These are phyloP conservation scores for Calonectria crousiana DNA, from an alignment of 2,329 filamentous ascomycete species.

Conservation along the genomic window DNA sequence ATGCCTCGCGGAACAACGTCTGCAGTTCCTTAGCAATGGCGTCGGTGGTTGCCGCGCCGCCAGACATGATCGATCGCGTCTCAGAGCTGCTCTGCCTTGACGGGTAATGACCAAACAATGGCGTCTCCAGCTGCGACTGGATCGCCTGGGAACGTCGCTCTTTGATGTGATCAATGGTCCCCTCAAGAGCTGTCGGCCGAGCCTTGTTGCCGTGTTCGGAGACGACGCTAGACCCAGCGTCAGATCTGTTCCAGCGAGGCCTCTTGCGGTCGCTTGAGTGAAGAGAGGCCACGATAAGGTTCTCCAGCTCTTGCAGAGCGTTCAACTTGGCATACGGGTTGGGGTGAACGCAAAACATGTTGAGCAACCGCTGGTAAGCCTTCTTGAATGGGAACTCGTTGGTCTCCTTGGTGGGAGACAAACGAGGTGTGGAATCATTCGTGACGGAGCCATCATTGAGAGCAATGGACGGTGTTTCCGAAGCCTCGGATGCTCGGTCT, in stretches of 20 bases:
- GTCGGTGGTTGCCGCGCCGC: constrained; percentile 68
- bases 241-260: constrained; percentile 52
- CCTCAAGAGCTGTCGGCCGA: constrained; percentile 67
- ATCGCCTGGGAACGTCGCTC: constrained; percentile 72
- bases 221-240: constrained; percentile 50
- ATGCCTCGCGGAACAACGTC: constrained; percentile 74
- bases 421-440: constrained; percentile 43
- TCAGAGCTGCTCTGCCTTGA: constrained; percentile 60
- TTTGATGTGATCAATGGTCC: constrained; percentile 77
- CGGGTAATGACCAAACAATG: constrained; percentile 47
- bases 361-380: constrained; percentile 83
- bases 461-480: constrained; percentile 51
- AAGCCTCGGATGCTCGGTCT: constrained; percentile 54
- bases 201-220: constrained; percentile 48
- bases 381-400: constrained; percentile 82
- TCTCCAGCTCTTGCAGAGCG: constrained; percentile 84
- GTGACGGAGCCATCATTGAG: constrained; percentile 55
- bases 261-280: constrained; percentile 50
- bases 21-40: constrained; percentile 76
- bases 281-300: constrained; percentile 82
- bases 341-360: constrained; percentile 89
- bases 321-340: constrained; percentile 90
- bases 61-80: constrained; percentile 62
- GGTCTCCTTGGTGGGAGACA: constrained; percentile 40
- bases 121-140: constrained; percentile 46